Evolutionary conservation across 108 stramenopile genomes (phyloP), one percentile per base, ranked within the genome.

Genomic region (Nitzschia inconspicua): DNA sequence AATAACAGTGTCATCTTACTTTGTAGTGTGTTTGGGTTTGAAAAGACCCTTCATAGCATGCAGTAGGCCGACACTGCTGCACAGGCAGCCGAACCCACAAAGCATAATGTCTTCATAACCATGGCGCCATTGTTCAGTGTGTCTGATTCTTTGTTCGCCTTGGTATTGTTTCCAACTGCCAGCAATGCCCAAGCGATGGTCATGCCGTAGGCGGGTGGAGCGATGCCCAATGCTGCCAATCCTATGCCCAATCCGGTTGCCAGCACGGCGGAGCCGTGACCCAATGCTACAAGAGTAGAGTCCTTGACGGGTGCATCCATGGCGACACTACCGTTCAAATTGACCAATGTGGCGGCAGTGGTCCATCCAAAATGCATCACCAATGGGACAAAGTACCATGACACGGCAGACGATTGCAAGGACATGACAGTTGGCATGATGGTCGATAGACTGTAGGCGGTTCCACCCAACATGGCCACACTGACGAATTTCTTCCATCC

Each of bases 281-380:
- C 88, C 18, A 84, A 27, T 59, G 52, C 36, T 43, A 46, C 64
- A 9, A 83, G 55, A 39, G 76, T 37, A 16, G 46, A 24, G 43
- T 48, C 50, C 4, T 24, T 57, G 5, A 42, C 34, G 36, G 9
- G 0, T 47, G n/a, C 30, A 25, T 6, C 34, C 44, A 78, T 73
- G 1, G 83, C 79, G 5, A 79, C 31, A 8, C 70, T 55, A 28
- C 83, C 83, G 56, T 86, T 86, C 35, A 86, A 43, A 43, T 89
- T 84, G 4, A 89, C 88, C 44, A 89, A 67, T 14, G 88, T 65
- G 11, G 88, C 84, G 1, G 84, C 88, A 20, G 77, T 73, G 1
- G 73, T 66, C 88, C 88, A 89, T 24, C 85, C 88, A 70, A 85
- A 85, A 51, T 89, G 88, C 20, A 83, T 40, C 13, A 78, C 54